Base-by-base conservation (phyloP, 495 filamentous ascomycete species). In the Xanthoparmelia taractica region DNA sequence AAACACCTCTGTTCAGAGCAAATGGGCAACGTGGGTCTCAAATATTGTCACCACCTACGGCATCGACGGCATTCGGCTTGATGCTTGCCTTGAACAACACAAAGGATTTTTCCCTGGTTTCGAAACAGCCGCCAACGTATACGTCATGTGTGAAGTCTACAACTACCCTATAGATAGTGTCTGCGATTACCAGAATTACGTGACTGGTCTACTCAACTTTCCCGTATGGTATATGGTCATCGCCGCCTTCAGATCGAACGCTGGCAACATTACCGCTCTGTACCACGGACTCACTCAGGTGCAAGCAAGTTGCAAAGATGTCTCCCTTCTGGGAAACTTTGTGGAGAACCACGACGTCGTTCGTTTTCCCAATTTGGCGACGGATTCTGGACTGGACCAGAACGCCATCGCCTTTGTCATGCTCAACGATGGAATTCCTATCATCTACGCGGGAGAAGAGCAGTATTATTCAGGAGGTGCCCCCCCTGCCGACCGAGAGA, bases 331-430 rank as follows among this genome's bases (percentile, higher is more conserved):
- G 8, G 88, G 89, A 38, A 85, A 79, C 6, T 95, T 95, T 73
- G 63, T 85, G 18, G 90, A 93, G 67, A 95, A 95, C 68, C 90
- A 95, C 68, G 90, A 95, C 71, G 80, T 84, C 25, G 75, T 81
- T 4, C 82, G 89, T 5, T 90, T 89, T 71, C 74, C 87, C 8
- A 84, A 78, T 15, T 72, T 77, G 78, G 76, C 76, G n/a, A 59
- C 72, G 29, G 77, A 79, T 62, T 67, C 70, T 47, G 74, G 84
- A 4, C 78, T 87, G 6, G 78, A 84, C 36, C 84, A 84, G 72
- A 88, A 93, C 69, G 86, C 81, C 4, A 83, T 90, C 61, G 80
- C 87, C 0, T 90, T 87, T 69, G 86, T 80, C 27, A 82, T 93
- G 60, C 83, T 95, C 59, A 76, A 79, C 8, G 88, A 90, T 63